Evolutionary conservation across 441 rosid species (phyloP), one percentile per base, ranked within the genome.

Genomic region (Erodium trifolium): DNA sequence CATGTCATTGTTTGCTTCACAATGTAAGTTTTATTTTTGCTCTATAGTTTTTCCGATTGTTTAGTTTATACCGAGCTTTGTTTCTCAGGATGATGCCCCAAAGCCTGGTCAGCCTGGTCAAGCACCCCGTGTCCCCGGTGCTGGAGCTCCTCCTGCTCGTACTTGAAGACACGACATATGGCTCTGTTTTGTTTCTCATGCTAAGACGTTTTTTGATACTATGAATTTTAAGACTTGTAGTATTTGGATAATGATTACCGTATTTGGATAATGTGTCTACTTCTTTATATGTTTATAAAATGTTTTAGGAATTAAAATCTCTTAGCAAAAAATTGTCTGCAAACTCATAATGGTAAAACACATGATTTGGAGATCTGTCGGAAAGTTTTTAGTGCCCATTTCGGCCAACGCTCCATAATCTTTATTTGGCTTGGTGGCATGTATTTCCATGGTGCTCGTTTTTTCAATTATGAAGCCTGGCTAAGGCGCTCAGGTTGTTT

Each of bases 61-160:
- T 69, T 7, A 4, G 13, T 17, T 69, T 1, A 19, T 49, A 5
- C 1, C 57, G 34, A 53, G 3, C 59, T 7, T 23, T 64, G 49
- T 34, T 65, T 47, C 43, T 23, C 76, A 72, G 80, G 82, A 77
- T 74, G 82, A 77, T 63, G n/a, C 27, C 7, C 72, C 79, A 8
- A 77, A 72, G 76, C 76, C 82, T 27, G 78, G 82, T 23, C 27
- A 23, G 27, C 27, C 27, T 23, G 27, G 27, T 23, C 27, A 23
- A 23, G 27, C 27, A 23, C 68, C 76, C 23, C 80, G 68, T 59
- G 68, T 67, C 34, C 41, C 55, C 39, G 82, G 71, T 64, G 76
- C 73, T 49, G 70, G 12, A 8, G 49, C 49, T 5, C 49, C 31
- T 9, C 77, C 77, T 59, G 45, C 65, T 63, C 79, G 75, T 13